phyloP scores from a whole-genome alignment of 2,329 filamentous ascomycete genomes.

The Triangularia setosa region DNA sequence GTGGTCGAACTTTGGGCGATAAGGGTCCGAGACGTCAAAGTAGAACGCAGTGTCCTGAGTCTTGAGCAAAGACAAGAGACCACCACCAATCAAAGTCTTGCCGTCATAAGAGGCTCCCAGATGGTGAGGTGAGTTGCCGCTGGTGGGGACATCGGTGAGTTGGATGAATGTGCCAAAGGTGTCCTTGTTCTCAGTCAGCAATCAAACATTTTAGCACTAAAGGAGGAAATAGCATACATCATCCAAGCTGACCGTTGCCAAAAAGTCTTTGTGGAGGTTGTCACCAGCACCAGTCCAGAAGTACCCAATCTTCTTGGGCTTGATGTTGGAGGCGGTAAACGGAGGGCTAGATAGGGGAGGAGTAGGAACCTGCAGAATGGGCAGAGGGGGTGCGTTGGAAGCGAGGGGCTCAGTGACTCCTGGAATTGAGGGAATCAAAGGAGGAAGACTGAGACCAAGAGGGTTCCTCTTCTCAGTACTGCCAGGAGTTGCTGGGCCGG shows the following conservation, averaged over 20 bases:
- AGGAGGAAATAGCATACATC: slow-evolving; percentile 25
- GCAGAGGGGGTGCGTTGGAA: slow-evolving; percentile 48
- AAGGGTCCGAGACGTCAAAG: slow-evolving; percentile 57
- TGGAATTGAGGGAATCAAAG: slow-evolving; percentile 55
- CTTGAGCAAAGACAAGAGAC: slow-evolving; percentile 56
- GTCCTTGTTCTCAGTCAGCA: slow-evolving; percentile 31
- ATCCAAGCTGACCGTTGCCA: slow-evolving; percentile 56
- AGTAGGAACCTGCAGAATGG: slow-evolving; percentile 57
- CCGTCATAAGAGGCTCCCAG: slow-evolving; percentile 51
- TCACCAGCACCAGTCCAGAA: slow-evolving; percentile 61
- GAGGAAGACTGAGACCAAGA: slow-evolving; percentile 23
- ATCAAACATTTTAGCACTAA: slow-evolving; percentile 24
- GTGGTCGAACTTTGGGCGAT: slow-evolving; percentile 55
- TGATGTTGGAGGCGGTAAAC: slow-evolving; percentile 51
- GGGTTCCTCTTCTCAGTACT: slow-evolving; percentile 4
- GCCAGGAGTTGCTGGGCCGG: background rate
- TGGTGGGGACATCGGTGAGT: slow-evolving; percentile 55
- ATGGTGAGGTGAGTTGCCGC: slow-evolving; percentile 59
- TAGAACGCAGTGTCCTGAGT: slow-evolving; percentile 60
- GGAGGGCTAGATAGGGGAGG: slow-evolving; percentile 52
- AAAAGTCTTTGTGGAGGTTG: slow-evolving; percentile 56
- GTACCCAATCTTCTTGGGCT: slow-evolving; percentile 63
- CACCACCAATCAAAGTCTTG: slow-evolving; percentile 55
- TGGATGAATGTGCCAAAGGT: slow-evolving; percentile 58
- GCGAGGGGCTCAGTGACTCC: slow-evolving; percentile 56